Conservation (phyloP, 2,329 filamentous ascomycete genomes). For the Exophiala sideris region DNA sequence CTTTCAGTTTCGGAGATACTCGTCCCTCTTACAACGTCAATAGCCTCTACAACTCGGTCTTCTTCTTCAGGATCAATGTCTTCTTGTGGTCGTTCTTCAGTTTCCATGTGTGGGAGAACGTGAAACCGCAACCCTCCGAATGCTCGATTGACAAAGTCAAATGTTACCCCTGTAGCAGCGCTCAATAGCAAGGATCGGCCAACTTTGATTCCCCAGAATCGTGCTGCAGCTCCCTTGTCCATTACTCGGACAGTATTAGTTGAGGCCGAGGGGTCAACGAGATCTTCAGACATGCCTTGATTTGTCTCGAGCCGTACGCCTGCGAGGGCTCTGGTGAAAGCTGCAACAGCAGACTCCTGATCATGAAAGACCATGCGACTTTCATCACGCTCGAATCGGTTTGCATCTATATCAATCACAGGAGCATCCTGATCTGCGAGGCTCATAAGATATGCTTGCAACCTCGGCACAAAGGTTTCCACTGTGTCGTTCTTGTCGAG, state of each 20-base stretch:
- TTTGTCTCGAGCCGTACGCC: constrained; percentile 49
- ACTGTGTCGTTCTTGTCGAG: constrained; percentile 50
- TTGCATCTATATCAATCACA: constrained; percentile 56
- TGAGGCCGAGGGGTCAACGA: constrained; percentile 26
- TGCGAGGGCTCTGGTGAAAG: constrained; percentile 54
- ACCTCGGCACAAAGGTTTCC: constrained; percentile 52
- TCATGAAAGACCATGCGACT: constrained; percentile 50
- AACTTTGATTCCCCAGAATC: constrained; percentile 60
- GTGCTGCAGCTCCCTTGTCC: constrained; percentile 42
- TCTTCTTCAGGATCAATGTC: constrained; percentile 48
- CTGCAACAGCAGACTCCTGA: constrained; percentile 54
- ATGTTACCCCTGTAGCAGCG: constrained; percentile 54
- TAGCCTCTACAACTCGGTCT: constrained; percentile 41
- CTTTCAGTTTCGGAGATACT: not conserved
- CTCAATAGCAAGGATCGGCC: constrained; percentile 59
- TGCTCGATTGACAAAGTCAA: constrained; percentile 56
- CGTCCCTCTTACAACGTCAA: constrained; percentile 30
- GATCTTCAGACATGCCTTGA: constrained; percentile 36
- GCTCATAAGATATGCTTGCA: constrained; percentile 59
- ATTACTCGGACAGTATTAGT: constrained; percentile 33
- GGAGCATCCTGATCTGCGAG: constrained; percentile 48
- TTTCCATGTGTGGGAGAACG: constrained; percentile 31
- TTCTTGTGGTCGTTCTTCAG: constrained; percentile 46
- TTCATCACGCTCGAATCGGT: constrained; percentile 56
- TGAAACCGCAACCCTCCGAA: constrained; percentile 58